A percentile compares a stretch with the other conserved stretches of the same genome.
phyloP scores from a whole-genome alignment of 768 basidiomycete genomes.

The Gelatoporia subvermispora region DNA sequence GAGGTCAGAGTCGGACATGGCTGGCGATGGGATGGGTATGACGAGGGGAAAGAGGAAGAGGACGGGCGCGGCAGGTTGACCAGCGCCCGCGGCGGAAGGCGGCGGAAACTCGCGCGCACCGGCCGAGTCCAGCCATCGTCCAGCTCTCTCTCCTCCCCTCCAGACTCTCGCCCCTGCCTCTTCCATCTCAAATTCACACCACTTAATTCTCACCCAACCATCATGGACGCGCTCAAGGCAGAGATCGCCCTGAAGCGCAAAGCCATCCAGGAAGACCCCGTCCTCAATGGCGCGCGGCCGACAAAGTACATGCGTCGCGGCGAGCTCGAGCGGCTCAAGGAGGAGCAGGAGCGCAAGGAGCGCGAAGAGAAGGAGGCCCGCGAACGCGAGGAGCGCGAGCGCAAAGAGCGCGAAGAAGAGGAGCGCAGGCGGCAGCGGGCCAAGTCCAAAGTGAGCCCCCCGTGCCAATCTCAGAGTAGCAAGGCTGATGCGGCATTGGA shows the following conservation, averaged over 20 bases:
- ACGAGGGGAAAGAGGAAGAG: background rate
- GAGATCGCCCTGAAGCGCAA: constrained; percentile 90
- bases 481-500: constrained; percentile 13
- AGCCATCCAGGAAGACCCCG: constrained; percentile 46
- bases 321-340: constrained; percentile 75
- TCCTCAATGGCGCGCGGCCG: constrained; percentile 35
- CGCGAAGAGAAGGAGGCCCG: constrained; percentile 30
- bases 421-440: constrained; percentile 21
- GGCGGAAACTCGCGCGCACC: constrained; percentile 4
- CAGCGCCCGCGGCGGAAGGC: constrained; percentile 1
- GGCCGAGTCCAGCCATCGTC: constrained; percentile 13
- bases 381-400: constrained; percentile 17
- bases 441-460: constrained; percentile 39
- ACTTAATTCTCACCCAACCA: background rate
- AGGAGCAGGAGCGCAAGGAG: constrained; percentile 37
- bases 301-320: constrained; percentile 89
- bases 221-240: constrained; percentile 88
- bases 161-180: background rate
- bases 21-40: constrained; percentile 21
- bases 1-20: constrained; percentile 49
- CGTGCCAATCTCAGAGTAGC: background rate
- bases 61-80: background rate
- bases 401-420: constrained; percentile 19
- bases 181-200: background rate
- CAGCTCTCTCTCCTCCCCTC: background rate